A percentile compares a stretch with the other conserved stretches of the same genome.
These are phyloP conservation scores for Saussurea involucrata DNA, from an alignment of 129 eudicot genomes.

Conservation along the genomic window DNA sequence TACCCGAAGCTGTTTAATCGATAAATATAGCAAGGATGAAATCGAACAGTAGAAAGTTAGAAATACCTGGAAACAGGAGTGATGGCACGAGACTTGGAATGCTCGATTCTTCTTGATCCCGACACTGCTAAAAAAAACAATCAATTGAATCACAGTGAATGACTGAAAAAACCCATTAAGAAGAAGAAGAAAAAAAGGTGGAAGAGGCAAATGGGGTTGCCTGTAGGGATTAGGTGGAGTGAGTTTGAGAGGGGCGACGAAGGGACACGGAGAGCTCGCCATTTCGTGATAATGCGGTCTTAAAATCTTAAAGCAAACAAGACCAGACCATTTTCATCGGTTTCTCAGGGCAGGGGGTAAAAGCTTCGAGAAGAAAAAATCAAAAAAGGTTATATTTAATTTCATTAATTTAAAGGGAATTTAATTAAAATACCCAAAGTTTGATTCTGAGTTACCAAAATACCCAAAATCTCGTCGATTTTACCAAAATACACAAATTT, in stretches of 20 bases:
- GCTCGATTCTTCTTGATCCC: slow-evolving; percentile 20
- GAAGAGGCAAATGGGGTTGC: neutral
- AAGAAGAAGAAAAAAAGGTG: neutral
- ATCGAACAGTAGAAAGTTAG: neutral
- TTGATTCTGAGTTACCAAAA: no score
- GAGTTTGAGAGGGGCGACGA: neutral
- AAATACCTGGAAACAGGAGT: slow-evolving; percentile 62
- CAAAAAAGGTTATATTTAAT: no score
- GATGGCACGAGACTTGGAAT: slow-evolving; percentile 43
- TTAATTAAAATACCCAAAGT: no score
- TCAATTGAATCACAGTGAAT: neutral
- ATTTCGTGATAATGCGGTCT: slow-evolving; percentile 1
- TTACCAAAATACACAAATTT: no score
- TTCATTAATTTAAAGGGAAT: no score
- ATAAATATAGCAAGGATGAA: neutral
- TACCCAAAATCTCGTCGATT: no score
- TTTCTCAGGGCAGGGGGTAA: no score
- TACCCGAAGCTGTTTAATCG: neutral
- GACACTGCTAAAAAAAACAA: slow-evolving; percentile 14
- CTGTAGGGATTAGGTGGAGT: neutral
- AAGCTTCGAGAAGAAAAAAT: no score
- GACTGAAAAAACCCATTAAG: neutral
- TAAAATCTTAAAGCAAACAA: no score
- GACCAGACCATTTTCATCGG: no score
- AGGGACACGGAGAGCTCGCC: neutral